Conservation (phyloP, 208 protist genomes). For the Acanthamoeba rhysodes region DNA sequence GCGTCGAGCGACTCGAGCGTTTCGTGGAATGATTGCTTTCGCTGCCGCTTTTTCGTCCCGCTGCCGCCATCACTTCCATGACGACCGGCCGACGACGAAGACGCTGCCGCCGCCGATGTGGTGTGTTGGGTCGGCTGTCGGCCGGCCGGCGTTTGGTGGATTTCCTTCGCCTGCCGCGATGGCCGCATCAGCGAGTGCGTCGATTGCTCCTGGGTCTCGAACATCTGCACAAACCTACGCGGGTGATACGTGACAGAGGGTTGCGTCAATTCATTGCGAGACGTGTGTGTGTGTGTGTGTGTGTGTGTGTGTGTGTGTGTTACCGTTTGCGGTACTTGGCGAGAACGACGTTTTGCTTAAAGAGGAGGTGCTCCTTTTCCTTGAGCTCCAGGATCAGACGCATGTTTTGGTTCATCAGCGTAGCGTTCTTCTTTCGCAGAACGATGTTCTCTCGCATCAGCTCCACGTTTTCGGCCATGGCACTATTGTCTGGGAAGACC, state of each 20-base stretch:
- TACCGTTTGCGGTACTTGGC: slow-evolving; percentile 52
- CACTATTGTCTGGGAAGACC: not conserved
- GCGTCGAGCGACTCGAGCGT: slow-evolving; percentile 21
- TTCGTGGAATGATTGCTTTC: not conserved
- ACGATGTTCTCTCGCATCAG: slow-evolving; percentile 43
- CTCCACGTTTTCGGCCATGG: not conserved
- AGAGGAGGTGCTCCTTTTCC: slow-evolving; percentile 5
- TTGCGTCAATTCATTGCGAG: not conserved
- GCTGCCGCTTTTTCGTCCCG: not conserved
- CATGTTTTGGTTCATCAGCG: slow-evolving; percentile 52
- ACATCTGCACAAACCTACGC: slow-evolving; percentile 40
- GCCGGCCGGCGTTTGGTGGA: not conserved
- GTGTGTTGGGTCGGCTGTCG: not conserved
- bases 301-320: not conserved
- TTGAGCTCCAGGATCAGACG: slow-evolving; percentile 15
- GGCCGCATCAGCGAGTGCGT: not conserved
- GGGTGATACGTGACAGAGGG: not conserved
- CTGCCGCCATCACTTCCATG: not conserved
- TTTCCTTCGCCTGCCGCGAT: not conserved
- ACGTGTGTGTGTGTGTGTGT: not conserved
- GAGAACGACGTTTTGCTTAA: slow-evolving; percentile 15
- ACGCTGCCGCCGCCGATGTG: too few relatives aligned
- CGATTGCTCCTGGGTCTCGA: not conserved
- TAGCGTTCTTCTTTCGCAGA: not conserved
- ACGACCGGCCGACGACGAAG: not conserved